Evolutionary conservation across 352 stramenopile species (phyloP).

Genomic region (Aphanomyces astaci): DNA sequence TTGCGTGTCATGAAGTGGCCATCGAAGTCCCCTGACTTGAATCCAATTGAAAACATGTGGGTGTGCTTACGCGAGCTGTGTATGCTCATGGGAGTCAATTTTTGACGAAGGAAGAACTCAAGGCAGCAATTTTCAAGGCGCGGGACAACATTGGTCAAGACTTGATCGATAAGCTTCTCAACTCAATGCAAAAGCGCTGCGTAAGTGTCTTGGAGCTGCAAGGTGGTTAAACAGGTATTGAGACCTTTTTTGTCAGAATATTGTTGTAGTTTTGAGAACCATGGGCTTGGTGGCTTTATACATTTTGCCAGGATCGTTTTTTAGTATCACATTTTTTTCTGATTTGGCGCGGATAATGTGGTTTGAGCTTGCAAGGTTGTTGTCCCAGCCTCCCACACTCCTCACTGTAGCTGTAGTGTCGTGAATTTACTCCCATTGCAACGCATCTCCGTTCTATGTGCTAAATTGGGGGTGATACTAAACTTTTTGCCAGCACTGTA

Average conservation of each 20-base stretch:
- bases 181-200: background rate
- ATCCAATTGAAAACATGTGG: conserved; percentile 15
- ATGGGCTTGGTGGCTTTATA: background rate
- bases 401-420: too few species aligned
- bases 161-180: background rate
- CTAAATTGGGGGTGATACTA: too few species aligned
- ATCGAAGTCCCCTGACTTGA: background rate
- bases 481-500: too few species aligned
- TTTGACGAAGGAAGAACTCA: background rate
- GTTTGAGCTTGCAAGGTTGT: too few species aligned
- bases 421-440: too few species aligned
- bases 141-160: background rate
- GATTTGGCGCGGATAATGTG: too few species aligned
- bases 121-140: background rate
- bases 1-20: background rate
- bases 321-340: too few species aligned
- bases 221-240: background rate
- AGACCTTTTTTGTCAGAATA: background rate
- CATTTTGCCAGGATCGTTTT: background rate
- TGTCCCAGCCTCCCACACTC: too few species aligned
- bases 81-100: background rate
- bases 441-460: too few species aligned
- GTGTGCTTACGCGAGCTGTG: background rate
- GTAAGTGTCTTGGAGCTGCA: background rate
- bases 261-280: background rate